phyloP scores from a whole-genome alignment of 2,329 filamentous ascomycete genomes.

The Neofusicoccum sp. region DNA sequence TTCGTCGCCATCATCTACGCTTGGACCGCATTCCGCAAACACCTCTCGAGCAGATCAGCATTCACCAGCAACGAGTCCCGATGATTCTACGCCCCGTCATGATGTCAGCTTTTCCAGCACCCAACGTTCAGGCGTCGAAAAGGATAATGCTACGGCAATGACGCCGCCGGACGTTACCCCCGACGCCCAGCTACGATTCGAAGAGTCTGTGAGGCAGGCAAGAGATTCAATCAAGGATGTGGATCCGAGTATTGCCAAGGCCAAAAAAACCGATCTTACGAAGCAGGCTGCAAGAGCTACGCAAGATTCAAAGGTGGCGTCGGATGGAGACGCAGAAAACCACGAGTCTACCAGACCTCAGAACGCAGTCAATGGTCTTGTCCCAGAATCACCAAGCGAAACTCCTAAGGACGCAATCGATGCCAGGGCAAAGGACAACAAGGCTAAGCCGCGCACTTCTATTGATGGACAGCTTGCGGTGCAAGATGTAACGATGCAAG shows the following conservation, averaged over 20 bases:
- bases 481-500: slow-evolving; percentile 4
- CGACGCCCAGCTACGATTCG: slow-evolving; percentile 60
- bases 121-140: slow-evolving; percentile 34
- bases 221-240: slow-evolving; percentile 31
- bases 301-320: neutral
- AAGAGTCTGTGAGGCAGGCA: slow-evolving; percentile 53
- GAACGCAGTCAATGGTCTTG: neutral
- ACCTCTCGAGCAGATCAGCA: slow-evolving; percentile 70
- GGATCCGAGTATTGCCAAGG: neutral
- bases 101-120: slow-evolving; percentile 18
- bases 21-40: slow-evolving; percentile 69
- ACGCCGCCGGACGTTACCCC: slow-evolving; percentile 46
- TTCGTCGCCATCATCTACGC: slow-evolving; percentile 65
- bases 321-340: neutral
- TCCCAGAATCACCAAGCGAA: neutral
- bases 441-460: neutral
- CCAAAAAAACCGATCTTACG: neutral
- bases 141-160: neutral
- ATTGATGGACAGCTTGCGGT: neutral
- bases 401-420: neutral
- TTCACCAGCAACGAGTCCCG: slow-evolving; percentile 75
- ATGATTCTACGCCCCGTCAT: slow-evolving; percentile 57
- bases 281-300: neutral
- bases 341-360: neutral
- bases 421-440: neutral